A percentile compares a stretch with the other conserved stretches of the same genome.
Evolutionary conservation across 2,329 filamentous ascomycete genomes (phyloP).

Genomic region (Neofusicoccum umdonicola): DNA sequence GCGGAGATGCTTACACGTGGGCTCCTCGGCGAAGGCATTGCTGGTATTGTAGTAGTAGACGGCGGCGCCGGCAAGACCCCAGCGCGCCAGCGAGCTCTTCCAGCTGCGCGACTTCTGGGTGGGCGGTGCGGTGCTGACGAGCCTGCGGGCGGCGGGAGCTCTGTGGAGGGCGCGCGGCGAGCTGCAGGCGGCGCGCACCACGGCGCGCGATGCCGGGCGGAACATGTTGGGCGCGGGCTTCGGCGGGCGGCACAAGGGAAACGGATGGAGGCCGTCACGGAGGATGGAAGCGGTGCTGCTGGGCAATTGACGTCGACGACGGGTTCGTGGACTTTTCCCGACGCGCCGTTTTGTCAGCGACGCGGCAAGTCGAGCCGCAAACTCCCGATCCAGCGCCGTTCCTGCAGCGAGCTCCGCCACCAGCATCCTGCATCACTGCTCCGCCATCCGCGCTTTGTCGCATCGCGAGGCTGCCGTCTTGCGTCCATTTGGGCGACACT

Average conservation of each 20-base stretch:
- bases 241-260: background rate
- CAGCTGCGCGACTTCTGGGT: constrained; percentile 71
- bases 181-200: constrained; percentile 30
- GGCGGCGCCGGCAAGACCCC: constrained; percentile 71
- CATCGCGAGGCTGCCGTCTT: no score
- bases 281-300: background rate
- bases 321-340: background rate
- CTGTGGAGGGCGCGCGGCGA: constrained; percentile 36
- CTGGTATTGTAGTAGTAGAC: constrained; percentile 96
- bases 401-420: background rate
- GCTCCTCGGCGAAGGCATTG: constrained; percentile 80
- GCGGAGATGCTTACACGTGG: constrained; percentile 53
- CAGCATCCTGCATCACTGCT: background rate
- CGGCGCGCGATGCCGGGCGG: constrained; percentile 48
- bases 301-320: constrained; percentile 9
- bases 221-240: constrained; percentile 46
- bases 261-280: background rate
- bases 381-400: constrained; percentile 1
- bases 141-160: constrained; percentile 43
- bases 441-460: background rate
- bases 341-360: background rate
- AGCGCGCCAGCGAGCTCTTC: constrained; percentile 72
- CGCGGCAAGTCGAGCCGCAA: background rate
- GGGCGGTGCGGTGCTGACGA: constrained; percentile 58
- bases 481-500: no score